phyloP scores from a whole-genome alignment of 352 stramenopile genomes.

The Globisporangium camurandrum region DNA sequence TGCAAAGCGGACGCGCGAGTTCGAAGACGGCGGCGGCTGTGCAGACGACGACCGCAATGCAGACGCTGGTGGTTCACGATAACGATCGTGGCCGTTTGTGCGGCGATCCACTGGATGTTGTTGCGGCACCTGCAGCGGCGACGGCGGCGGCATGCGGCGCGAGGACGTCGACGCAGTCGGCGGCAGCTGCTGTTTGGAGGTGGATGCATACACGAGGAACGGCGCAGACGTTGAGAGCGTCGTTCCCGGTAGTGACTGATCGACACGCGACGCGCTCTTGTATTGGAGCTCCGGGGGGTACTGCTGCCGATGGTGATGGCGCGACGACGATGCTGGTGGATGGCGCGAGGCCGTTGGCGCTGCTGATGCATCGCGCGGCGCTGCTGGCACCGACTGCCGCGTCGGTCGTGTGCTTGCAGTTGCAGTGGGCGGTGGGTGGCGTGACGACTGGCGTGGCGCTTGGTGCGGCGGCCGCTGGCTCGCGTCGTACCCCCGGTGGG shows the following conservation, averaged over 20 bases:
- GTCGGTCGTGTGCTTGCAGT: conserved; percentile 5
- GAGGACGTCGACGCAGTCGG: conserved; percentile 6
- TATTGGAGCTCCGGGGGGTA: conserved; percentile 27
- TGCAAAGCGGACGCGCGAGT: conserved; percentile 27
- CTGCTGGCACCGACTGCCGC: conserved; percentile 11
- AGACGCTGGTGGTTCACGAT: conserved; percentile 23
- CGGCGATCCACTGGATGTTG: too few species aligned
- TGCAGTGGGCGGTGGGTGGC: conserved; percentile 3
- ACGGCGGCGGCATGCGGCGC: conserved; percentile 8
- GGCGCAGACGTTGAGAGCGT: conserved; percentile 33
- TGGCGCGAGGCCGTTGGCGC: conserved; percentile 4
- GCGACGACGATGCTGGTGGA: conserved; percentile 7
- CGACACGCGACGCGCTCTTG: conserved; percentile 24
- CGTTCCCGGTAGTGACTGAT: conserved; percentile 21
- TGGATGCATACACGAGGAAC: conserved; percentile 36
- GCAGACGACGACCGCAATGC: conserved; percentile 18
- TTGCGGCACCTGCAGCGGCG: too few species aligned
- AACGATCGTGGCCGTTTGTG: too few species aligned
- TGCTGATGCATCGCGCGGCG: background rate
- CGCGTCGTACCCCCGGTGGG: conserved; percentile 1
- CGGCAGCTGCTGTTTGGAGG: background rate
- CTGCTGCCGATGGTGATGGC: conserved; percentile 9
- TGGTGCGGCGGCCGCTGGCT: conserved; percentile 10
- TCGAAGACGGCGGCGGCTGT: too few species aligned
- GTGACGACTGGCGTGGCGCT: too few species aligned